Evolutionary conservation across 73 alveolate species (phyloP), one percentile per base, ranked within the genome.

Genomic region (Uronychia setigera): DNA sequence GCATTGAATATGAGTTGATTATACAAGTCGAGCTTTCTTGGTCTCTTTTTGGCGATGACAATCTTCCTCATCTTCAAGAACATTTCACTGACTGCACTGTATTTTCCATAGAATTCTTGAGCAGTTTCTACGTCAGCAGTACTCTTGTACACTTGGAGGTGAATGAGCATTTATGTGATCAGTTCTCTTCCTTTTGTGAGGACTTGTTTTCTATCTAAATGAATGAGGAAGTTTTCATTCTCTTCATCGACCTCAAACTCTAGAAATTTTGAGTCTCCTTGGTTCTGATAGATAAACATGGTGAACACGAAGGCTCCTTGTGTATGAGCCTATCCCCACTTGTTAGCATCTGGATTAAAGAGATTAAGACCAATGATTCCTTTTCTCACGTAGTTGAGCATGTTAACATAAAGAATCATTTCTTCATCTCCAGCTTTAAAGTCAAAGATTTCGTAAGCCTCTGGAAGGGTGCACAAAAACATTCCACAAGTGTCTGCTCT

Each of bases 401-500:
- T 95, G 46, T 90, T 85, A 32, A 93, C 90, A 78, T 92, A 84
- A 35, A 92, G 86, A 26, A 96, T 82, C 1, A 91, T 92, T 76
- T 81, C 92, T 29, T 5, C 67, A 46, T 11, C 67, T 46, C n/a
- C n/a, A 46, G 67, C 19, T 46, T 46, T 11, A 46, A 19, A 46
- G 67, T 19, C 19, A 89, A 95, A 95, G 58, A 92, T 74, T 28
- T 91, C 88, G 82, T 93, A 93, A 29, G 92, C 93, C 46, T 95
- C 89, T 78, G 92, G 94, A 81, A 92, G 90, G 33, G 93, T 93
- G 81, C 98, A 84, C 32, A 97, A 93, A 93, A 93, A 95, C 81
- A 97, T 86, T 11, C 98, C 98, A 33, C 92, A 92, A 33, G 97
- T 81, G 58, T 95, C 97, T 9, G 99, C 98, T 87, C 98, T 88